phyloP scores from a whole-genome alignment of 2,329 filamentous ascomycete species.

The Fusarium scirpi region DNA sequence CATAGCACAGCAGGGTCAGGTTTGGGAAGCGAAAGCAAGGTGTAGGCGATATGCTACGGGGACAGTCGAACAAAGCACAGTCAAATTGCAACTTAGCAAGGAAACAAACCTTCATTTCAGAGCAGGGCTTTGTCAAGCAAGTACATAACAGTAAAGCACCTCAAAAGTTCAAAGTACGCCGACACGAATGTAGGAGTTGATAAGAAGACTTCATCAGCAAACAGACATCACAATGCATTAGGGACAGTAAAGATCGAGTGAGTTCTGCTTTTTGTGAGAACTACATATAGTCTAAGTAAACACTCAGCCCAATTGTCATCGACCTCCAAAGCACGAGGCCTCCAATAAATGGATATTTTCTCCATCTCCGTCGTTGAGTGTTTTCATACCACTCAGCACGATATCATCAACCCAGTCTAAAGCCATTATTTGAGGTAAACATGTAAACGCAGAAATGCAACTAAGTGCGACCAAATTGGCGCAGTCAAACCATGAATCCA shows the following conservation, averaged over 20 bases:
- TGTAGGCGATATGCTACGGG: neutral
- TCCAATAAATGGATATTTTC: constrained; percentile 27
- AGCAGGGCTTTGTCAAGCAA: neutral
- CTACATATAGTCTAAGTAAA: constrained; percentile 37
- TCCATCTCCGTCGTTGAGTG: constrained; percentile 24
- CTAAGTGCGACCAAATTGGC: constrained; percentile 38
- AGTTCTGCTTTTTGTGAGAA: constrained; percentile 26
- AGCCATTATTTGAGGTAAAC: constrained; percentile 46
- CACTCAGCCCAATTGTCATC: constrained; percentile 37
- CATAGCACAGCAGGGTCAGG: neutral
- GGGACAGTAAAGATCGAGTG: neutral
- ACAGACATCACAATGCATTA: neutral
- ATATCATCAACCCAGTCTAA: constrained; percentile 46
- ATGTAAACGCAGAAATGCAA: constrained; percentile 36
- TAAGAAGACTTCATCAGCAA: neutral
- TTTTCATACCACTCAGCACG: constrained; percentile 32
- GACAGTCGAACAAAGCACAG: neutral
- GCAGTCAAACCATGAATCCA: constrained; percentile 45
- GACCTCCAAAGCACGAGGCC: constrained; percentile 21
- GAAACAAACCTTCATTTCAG: neutral
- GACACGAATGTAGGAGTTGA: neutral
- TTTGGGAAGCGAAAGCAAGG: neutral
- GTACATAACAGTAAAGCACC: neutral
- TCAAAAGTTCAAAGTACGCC: neutral
- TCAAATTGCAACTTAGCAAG: neutral